Evolutionary conservation across 148 eudicot species (phyloP).

Genomic region (Rhododendron ovatum): DNA sequence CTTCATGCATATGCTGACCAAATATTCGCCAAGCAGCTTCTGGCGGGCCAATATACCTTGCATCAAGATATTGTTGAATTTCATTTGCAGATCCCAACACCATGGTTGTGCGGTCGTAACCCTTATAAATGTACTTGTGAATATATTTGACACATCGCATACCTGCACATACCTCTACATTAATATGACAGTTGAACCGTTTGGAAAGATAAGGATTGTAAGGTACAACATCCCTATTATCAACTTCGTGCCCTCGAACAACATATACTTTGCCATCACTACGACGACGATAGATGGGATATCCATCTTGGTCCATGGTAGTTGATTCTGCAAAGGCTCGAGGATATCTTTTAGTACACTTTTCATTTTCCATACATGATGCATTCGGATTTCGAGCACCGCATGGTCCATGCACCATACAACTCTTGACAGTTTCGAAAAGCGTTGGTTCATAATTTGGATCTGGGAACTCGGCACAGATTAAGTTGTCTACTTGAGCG

Average conservation of each 20-base stretch:
- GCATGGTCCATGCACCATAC: too few species aligned
- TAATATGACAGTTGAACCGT: not conserved
- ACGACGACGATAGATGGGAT: not conserved
- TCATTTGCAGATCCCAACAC: too few species aligned
- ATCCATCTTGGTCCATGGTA: too few species aligned
- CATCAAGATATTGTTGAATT: too few species aligned
- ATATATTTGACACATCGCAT: not conserved
- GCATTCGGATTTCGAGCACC: too few species aligned
- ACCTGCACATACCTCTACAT: not conserved
- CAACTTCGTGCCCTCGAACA: not conserved
- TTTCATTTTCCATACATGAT: too few species aligned
- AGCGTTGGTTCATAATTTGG: too few species aligned
- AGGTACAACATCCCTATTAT: not conserved
- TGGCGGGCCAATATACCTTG: too few species aligned
- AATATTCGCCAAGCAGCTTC: not conserved
- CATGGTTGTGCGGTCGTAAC: not conserved
- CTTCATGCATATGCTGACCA: not conserved
- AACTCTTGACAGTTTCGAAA: too few species aligned
- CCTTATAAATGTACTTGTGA: not conserved
- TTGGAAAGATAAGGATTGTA: not conserved
- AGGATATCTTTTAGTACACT: too few species aligned
- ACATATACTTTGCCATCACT: not conserved
- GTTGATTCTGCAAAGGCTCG: too few species aligned
- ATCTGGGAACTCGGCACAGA: too few species aligned
- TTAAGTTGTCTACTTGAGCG: not conserved